These are phyloP conservation scores for Corymbia citriodora DNA, from an alignment of 441 rosid species.

Conservation along the genomic window DNA sequence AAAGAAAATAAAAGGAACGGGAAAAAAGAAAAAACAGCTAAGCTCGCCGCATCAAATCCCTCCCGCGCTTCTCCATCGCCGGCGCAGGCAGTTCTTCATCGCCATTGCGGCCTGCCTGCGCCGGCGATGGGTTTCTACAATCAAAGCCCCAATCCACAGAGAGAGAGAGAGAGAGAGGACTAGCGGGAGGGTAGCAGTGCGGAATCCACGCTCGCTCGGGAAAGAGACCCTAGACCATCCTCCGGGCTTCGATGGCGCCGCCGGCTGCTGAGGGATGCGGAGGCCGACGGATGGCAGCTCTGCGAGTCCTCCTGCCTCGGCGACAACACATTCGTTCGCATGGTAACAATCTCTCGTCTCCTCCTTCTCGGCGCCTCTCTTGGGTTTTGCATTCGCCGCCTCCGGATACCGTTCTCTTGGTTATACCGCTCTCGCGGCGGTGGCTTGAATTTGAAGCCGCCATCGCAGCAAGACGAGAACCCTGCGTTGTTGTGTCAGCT, in stretches of 20 bases:
- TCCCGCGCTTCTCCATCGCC: background rate
- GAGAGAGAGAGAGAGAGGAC: background rate
- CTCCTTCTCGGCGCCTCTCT: background rate
- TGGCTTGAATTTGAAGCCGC: background rate
- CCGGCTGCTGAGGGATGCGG: slow-evolving; percentile 66
- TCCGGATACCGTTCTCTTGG: no score
- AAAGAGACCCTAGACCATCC: background rate
- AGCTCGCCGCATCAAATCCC: background rate
- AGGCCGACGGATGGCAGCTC: slow-evolving; percentile 91
- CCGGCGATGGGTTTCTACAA: background rate
- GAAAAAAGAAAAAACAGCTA: background rate
- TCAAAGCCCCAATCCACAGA: background rate
- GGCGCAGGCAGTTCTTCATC: background rate
- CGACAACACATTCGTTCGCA: slow-evolving; percentile 81
- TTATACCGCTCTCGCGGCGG: background rate
- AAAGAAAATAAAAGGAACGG: no score
- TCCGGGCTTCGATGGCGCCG: slow-evolving; percentile 53
- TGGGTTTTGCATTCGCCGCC: no score
- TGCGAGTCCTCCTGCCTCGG: slow-evolving; percentile 96
- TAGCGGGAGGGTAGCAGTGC: background rate
- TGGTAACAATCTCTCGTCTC: slow-evolving; percentile 27
- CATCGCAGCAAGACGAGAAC: background rate
- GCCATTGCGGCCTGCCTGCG: background rate
- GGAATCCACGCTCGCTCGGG: background rate
- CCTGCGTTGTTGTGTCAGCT: background rate